Conservation (phyloP, 2,329 filamentous ascomycete genomes). For the Penicillium verrucosum region DNA sequence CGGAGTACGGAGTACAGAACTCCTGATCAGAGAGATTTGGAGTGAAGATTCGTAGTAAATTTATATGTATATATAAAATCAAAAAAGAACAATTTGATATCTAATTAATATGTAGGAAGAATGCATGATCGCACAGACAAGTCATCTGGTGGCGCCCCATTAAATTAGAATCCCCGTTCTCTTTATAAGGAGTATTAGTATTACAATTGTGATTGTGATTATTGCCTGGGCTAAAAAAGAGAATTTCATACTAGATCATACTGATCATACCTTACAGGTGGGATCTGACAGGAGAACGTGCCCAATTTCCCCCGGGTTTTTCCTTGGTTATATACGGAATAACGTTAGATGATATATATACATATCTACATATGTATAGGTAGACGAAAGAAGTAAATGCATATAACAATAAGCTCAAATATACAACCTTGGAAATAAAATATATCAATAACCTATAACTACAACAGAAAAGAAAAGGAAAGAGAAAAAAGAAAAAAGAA, state of each 20-base stretch:
- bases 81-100: not conserved
- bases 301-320: not conserved
- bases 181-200: not conserved
- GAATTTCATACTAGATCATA: not conserved
- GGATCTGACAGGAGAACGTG: conserved; percentile 2
- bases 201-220: not conserved
- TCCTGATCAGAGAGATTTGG: conserved; percentile 1
- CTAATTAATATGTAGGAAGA: not conserved
- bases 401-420: not conserved
- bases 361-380: not conserved
- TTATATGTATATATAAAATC: no score
- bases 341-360: no score
- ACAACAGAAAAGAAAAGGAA: not conserved
- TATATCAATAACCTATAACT: not conserved
- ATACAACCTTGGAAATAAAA: not conserved
- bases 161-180: not conserved
- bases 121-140: not conserved
- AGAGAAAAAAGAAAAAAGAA: not conserved
- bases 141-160: not conserved
- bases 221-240: not conserved
- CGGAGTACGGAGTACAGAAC: conserved; percentile 8
- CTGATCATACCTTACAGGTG: not conserved
- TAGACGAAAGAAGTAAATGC: not conserved
- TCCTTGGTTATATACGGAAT: no score
- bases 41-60: not conserved